phyloP scores from a whole-genome alignment of 2,329 filamentous ascomycete genomes.

The Aspergillus sergii region DNA sequence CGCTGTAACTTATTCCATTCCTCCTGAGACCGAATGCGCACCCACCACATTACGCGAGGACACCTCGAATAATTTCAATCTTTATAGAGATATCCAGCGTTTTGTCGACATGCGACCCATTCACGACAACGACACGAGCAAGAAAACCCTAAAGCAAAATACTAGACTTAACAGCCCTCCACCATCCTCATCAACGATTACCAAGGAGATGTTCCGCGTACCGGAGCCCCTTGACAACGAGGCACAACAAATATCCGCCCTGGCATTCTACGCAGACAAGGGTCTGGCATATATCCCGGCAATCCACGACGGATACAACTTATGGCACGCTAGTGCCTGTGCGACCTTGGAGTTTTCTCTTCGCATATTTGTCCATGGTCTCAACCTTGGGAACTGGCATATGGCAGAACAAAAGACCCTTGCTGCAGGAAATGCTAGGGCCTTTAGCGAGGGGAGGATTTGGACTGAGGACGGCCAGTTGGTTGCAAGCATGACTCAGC shows the following conservation, averaged over 20 bases:
- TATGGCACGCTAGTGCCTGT: not conserved
- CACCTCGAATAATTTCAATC: not conserved
- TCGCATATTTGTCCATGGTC: not conserved
- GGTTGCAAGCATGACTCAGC: not conserved
- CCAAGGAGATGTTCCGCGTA: not conserved
- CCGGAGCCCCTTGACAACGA: not conserved
- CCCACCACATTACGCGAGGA: too few species aligned
- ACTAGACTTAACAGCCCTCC: too few species aligned
- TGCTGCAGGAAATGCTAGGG: not conserved
- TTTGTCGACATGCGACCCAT: not conserved
- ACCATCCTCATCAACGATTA: too few species aligned
- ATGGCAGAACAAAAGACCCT: not conserved
- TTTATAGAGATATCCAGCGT: not conserved
- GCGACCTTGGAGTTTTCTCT: not conserved
- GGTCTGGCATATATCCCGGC: not conserved
- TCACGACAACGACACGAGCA: not conserved
- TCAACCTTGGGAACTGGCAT: not conserved
- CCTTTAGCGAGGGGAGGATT: not conserved
- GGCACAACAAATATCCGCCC: not conserved
- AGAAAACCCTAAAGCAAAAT: too few species aligned
- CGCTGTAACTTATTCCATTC: not conserved
- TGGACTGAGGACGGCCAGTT: not conserved
- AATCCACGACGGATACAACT: not conserved
- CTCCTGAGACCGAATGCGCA: not conserved
- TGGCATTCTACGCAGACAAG: not conserved